phyloP scores from a whole-genome alignment of 2,329 filamentous ascomycete genomes.

The Fusarium veterinarium region DNA sequence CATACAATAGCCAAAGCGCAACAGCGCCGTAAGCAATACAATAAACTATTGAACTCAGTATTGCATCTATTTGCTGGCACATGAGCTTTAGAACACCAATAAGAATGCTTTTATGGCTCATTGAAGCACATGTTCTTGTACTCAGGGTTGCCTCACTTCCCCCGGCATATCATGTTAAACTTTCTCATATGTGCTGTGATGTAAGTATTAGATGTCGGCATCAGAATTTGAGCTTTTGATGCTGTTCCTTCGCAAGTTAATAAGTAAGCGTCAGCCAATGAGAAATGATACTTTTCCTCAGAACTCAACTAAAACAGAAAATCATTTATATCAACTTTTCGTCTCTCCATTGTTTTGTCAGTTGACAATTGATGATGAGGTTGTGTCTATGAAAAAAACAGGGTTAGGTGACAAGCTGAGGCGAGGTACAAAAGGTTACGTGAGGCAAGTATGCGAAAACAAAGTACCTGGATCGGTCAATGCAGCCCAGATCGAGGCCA shows the following conservation, averaged over 20 bases:
- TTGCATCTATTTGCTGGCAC: not conserved
- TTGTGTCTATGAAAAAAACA: too few relatives aligned
- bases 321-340: not conserved
- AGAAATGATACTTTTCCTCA: not conserved
- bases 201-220: not conserved
- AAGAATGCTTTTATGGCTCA: rapidly evolving
- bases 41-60: not conserved
- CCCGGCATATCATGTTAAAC: not conserved
- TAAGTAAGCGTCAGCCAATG: not conserved
- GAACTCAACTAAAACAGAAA: not conserved
- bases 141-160: not conserved
- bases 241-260: rapidly evolving
- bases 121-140: rapidly evolving
- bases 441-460: rapidly evolving
- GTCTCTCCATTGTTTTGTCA: not conserved
- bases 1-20: not conserved
- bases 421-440: rapidly evolving
- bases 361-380: not conserved
- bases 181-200: not conserved
- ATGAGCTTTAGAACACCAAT: not conserved
- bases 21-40: not conserved
- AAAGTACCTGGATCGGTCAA: not conserved
- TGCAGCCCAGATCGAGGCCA: conserved; percentile 18
- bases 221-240: rapidly evolving
- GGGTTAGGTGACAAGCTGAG: not conserved